Conservation (phyloP, 306 rosid genomes). For the Quercus alba region DNA sequence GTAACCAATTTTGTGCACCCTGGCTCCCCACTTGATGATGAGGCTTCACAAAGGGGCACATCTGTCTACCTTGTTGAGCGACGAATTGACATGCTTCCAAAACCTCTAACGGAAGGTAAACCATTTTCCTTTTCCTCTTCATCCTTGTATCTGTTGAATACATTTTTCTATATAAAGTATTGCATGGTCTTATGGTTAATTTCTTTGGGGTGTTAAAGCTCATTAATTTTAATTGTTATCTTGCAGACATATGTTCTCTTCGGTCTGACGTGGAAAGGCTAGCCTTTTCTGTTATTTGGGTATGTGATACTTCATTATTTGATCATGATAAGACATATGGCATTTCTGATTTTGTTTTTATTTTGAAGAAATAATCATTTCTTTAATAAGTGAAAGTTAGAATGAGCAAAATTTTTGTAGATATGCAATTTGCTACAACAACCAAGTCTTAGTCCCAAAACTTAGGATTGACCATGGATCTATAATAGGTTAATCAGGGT, state of each 20-base stretch:
- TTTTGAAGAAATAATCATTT: not conserved
- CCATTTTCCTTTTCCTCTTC: conserved; percentile 11
- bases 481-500: too few species aligned
- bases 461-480: too few species aligned
- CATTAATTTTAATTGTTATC: conserved; percentile 7
- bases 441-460: too few species aligned
- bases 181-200: not conserved
- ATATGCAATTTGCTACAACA: not conserved
- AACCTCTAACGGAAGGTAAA: conserved; percentile 92
- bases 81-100: conserved; percentile 98
- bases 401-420: not conserved
- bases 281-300: conserved; percentile 97
- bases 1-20: conserved; percentile 93
- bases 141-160: not conserved
- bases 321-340: not conserved
- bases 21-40: conserved; percentile 83
- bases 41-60: conserved; percentile 97
- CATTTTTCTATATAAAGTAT: not conserved
- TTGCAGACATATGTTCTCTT: conserved; percentile 93
- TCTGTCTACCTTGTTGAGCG: conserved; percentile 96
- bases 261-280: conserved; percentile 98
- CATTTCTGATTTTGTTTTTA: conserved; percentile 3
- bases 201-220: conserved; percentile 9
- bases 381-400: not conserved
- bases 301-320: conserved; percentile 27